A percentile compares a stretch with the other conserved stretches of the same genome.
These are phyloP conservation scores for Piromyces finnis DNA, from an alignment of 192 early-diverging fungal genomes.

Conservation along the genomic window DNA sequence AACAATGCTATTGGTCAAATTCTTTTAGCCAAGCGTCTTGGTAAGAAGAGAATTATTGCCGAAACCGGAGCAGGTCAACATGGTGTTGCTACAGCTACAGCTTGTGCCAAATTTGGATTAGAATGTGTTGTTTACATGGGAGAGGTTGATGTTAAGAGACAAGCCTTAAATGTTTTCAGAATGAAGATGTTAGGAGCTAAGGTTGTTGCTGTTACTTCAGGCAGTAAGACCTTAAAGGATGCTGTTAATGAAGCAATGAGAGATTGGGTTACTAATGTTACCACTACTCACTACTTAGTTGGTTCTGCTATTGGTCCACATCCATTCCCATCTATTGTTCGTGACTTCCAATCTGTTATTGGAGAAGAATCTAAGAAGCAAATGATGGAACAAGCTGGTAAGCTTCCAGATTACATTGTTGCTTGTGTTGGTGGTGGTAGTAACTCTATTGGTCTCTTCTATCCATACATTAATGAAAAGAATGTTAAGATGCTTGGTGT, in stretches of 20 bases:
- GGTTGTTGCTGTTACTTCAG: slow-evolving; percentile 62
- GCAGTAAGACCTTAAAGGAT: slow-evolving; percentile 81
- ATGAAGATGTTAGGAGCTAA: slow-evolving; percentile 85
- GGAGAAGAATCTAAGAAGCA: slow-evolving; percentile 76
- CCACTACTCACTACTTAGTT: slow-evolving; percentile 85
- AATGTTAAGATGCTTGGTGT: slow-evolving; percentile 77
- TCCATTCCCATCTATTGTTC: slow-evolving; percentile 91
- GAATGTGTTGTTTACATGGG: slow-evolving; percentile 98
- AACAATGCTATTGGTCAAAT: slow-evolving; percentile 96
- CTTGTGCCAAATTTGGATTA: slow-evolving; percentile 93
- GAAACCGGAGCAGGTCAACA: slow-evolving; percentile 98
- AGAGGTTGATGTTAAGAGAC: slow-evolving; percentile 80
- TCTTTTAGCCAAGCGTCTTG: slow-evolving; percentile 80
- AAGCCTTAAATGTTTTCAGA: slow-evolving; percentile 89
- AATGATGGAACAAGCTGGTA: slow-evolving; percentile 59
- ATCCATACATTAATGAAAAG: slow-evolving; percentile 75
- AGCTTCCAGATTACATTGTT: slow-evolving; percentile 79
- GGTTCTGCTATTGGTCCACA: slow-evolving; percentile 94
- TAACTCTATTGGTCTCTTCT: slow-evolving; percentile 95
- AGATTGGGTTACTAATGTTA: slow-evolving; percentile 94
- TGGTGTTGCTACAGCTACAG: slow-evolving; percentile 92
- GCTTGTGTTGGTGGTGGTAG: slow-evolving; percentile 96
- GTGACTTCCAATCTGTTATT: slow-evolving; percentile 96
- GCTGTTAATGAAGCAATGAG: slow-evolving; percentile 98
- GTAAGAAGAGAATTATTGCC: slow-evolving; percentile 93